These are phyloP conservation scores for Cladobotryum mycophilum DNA, from an alignment of 2,329 filamentous ascomycete genomes.

Conservation along the genomic window DNA sequence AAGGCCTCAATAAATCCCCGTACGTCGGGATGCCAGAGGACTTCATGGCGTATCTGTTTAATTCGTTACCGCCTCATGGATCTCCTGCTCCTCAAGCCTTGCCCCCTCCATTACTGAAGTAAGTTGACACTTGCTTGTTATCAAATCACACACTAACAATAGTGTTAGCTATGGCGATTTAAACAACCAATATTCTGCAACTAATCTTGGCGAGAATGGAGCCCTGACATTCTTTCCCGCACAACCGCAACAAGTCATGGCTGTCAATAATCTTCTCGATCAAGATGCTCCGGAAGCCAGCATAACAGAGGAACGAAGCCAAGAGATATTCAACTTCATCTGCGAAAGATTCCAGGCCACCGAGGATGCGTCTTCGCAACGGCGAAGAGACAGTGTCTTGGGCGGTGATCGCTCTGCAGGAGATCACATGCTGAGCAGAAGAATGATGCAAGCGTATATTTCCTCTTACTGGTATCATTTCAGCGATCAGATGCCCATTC, in stretches of 20 bases:
- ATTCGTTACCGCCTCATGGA: conserved; percentile 30
- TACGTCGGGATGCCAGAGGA: conserved; percentile 80
- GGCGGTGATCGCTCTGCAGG: conserved; percentile 68
- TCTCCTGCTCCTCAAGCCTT: conserved; percentile 39
- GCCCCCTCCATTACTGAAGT: conserved; percentile 40
- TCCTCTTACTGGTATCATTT: conserved; percentile 93
- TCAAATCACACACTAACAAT: conserved; percentile 19
- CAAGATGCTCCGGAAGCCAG: conserved; percentile 71
- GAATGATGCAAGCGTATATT: conserved; percentile 95
- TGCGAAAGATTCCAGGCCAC: conserved; percentile 70
- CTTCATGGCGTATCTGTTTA: conserved; percentile 80
- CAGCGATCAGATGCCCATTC: conserved; percentile 86
- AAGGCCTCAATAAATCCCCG: conserved; percentile 72
- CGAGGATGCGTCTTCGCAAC: conserved; percentile 65
- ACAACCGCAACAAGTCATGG: conserved; percentile 75
- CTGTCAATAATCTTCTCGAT: conserved; percentile 78
- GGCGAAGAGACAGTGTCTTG: conserved; percentile 69
- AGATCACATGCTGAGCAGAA: conserved; percentile 66
- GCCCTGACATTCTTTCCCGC: conserved; percentile 52
- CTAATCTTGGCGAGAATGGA: conserved; percentile 44
- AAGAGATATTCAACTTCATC: conserved; percentile 77
- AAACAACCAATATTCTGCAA: conserved; percentile 33
- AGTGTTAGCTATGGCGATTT: conserved; percentile 45
- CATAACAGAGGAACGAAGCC: conserved; percentile 81
- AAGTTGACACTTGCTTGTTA: conserved; percentile 21